Evolutionary conservation across 2,329 filamentous ascomycete genomes (phyloP), one percentile per base, ranked within the genome.

Genomic region (Colletotrichum shisoi): DNA sequence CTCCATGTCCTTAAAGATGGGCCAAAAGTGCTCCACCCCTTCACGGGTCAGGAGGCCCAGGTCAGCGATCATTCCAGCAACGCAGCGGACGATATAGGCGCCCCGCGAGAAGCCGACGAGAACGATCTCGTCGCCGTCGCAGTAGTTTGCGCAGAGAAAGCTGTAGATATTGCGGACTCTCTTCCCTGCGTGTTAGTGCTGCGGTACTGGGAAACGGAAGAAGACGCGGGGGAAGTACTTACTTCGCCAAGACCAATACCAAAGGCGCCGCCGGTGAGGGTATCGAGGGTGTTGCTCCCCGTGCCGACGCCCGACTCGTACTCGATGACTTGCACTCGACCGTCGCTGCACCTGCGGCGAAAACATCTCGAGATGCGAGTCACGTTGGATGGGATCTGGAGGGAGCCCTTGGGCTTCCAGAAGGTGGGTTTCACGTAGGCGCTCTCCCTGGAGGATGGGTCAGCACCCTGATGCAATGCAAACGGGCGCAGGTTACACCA

Each of bases 291-390:
- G 51, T 80, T 81, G 69, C 81, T 80, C 1, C 82, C 82, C 3
- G 84, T 85, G 17, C 87, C 87, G 34, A 89, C 85, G 21, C 87
- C 87, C 9, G 85, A 84, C 72, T 87, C 84, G 72, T 89, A 89
- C 71, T 83, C 84, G 63, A 88, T 83, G 70, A 89, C 82, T 73
- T 89, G 86, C 48, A 85, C 78, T 19, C 77, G 82, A 39, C 83
- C 83, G 72, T 87, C 84, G 40, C 73, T 77, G 71, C 82, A 84
- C 45, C 73, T 77, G 44, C 82, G 80, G 70, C 82, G 83, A 71
- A 89, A 83, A 62, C 84, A 85, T 45, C 85, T 82, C 13, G 84
- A 84, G 62, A 89, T 84, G 24, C 85, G 83, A 17, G 86, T 88
- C 48, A 89, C 85, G 68, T 89, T 89, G 57, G 85, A 87, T 0